phyloP scores from a whole-genome alignment of 192 early-diverging fungal genomes.

The Entrophospora sp. region DNA sequence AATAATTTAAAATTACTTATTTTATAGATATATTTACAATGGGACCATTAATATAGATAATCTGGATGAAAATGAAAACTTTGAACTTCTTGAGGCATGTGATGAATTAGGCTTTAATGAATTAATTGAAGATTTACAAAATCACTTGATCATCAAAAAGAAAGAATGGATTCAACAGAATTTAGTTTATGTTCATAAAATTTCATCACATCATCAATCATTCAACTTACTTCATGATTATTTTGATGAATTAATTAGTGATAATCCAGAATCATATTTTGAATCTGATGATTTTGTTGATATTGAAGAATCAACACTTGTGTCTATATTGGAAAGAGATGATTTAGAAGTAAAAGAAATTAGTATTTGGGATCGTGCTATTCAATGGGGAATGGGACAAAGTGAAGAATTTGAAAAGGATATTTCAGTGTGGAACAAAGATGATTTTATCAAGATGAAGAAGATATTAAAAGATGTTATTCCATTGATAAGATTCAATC shows the following conservation, averaged over 20 bases:
- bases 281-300: background rate
- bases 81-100: background rate
- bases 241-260: background rate
- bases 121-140: background rate
- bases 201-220: background rate
- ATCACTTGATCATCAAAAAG: background rate
- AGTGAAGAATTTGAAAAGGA: background rate
- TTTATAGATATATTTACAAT: constrained; percentile 14
- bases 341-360: constrained; percentile 7
- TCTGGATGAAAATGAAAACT: background rate
- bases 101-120: background rate
- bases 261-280: background rate
- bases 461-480: background rate
- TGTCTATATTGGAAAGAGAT: background rate
- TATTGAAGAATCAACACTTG: background rate
- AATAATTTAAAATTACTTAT: no score
- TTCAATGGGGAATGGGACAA: constrained; percentile 12
- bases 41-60: background rate
- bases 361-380: constrained; percentile 3
- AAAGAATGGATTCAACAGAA: background rate
- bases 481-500: constrained; percentile 3
- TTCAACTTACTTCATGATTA: background rate
- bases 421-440: background rate
- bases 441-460: background rate
- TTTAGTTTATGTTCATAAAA: background rate